Base-by-base conservation (phyloP, 2,329 filamentous ascomycete genomes). In the Cytospora paraplurivora region DNA sequence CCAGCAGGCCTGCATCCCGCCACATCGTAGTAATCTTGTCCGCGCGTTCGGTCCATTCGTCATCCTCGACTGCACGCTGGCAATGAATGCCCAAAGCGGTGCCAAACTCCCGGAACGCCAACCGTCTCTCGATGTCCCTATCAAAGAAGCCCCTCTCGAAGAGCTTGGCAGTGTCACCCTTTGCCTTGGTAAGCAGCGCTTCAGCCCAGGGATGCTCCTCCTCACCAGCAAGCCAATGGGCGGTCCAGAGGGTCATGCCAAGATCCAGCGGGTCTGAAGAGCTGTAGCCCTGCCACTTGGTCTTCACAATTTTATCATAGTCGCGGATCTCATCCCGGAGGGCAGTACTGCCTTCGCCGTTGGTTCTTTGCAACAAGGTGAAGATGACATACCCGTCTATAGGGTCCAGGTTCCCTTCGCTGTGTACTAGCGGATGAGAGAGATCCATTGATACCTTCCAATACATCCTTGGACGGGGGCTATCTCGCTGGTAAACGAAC, bases 211-310 rank as follows among this genome's bases (percentile, higher is more conserved):
- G 17, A 15, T 44, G 86, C 1, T 72, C 71, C 63, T 85, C 81
- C 63, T 85, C 81, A 2, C 75, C 75, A 0, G 71, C 71, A 63
- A 79, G 78, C 72, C 84, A 82, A 65, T 85, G 82, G 27, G 76
- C 76, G 52, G 80, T 80, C 84, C 84, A 87, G 33, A 87, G 69
- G 1, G 82, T 81, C 84, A 87, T 86, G 0, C 84, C 85, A 51
- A 87, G 69, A 68, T 87, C 84, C n/a, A 86, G 71, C 19, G 79
- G 73, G 70, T 86, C 84, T 4, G 69, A 71, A 34, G 15, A 44
- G 38, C 38, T 44, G 38, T 44, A 44, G 38, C 12, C 15, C 19
- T 76, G 71, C 1, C 78, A 78, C 57, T 79, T 79, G 0, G 75
- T 71, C 32, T 72, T 70, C 76, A 85, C 81, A 3, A 85, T 76